Base-by-base conservation (phyloP, 1,284 basidiomycete genomes). In the Trichosporon ovoides region DNA sequence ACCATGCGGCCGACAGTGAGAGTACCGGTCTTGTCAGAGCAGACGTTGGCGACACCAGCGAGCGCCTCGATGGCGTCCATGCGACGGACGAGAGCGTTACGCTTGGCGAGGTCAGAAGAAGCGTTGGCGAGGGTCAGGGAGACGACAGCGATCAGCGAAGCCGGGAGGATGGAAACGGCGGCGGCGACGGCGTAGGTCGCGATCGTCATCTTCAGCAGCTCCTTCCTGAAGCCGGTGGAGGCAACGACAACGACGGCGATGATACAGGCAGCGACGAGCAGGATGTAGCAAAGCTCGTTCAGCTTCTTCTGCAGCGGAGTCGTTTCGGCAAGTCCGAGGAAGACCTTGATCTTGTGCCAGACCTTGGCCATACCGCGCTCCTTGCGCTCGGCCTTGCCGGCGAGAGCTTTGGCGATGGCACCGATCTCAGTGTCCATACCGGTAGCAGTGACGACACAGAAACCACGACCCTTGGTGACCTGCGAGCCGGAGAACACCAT, bases 371-470 rank as follows among this genome's bases (percentile, higher is more conserved):
- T 78, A 1, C 77, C 77, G 18, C 61, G 71, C 36, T 71, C 67
- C 9, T 67, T 76, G 49, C 67, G 61, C 28, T 64, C 68, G 28
- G 72, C 78, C 60, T 79, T 79, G 34, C 69, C 65, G 19, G 74
- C 72, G 65, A 82, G 76, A 10, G 80, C 80, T n/a, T 73, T 65
- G 12, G 84, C 84, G 64, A 85, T 85, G 50, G 80, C 80, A 19
- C 84, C 84, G 43, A 87, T 81, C 75, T 84, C 83, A 14, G 85
- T 87, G 60, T 78, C 77, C 86, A 87, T 87, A 4, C 82, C 85
- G 13, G 83, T 87, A 7, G 78, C 79, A 55, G 83, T 79, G 56
- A 84, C 82, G 35, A 87, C 77, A 34, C 82, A 82, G 12, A 79
- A 80, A 1, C 81, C 85, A 48, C 85, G 81, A 52, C 86, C 86